Evolutionary conservation across 1,139 yeast genomes (phyloP), one percentile per base, ranked within the genome.

Genomic region (Sugiyamaella neomexicana): DNA sequence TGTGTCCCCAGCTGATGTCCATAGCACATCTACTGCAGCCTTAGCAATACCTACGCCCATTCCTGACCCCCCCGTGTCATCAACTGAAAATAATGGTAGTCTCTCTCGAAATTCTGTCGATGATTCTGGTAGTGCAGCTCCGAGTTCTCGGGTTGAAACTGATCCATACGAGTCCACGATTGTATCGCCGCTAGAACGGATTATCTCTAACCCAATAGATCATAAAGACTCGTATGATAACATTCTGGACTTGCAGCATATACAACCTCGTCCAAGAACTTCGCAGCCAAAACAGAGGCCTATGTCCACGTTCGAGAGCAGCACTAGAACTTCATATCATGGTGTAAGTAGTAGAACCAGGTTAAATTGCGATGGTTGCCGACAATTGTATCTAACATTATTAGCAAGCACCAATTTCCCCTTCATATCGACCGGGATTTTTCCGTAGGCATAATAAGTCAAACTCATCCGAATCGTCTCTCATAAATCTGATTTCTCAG

Each of bases 381-480:
- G 36, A 13, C n/a, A 27, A 17, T 31, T n/a, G 16, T n/a, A 23
- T 12, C 27, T 40, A 17, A 38, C 41, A n/a, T 10, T 34, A 45
- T 73, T 62, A 20, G 25, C 46, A 40, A 20, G 65, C 73, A 1
- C 75, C 81, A 2, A 66, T 75, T 7, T 72, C 82, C 1, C 78
- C 80, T 3, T 70, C 78, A 0, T 65, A 75, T 15, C 50, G 64
- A 1, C 68, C 77, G 1, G 77, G 79, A 36, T 76, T 85, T 55
- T 83, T 84, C 68, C 74, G 86, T 58, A 79, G 81, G 57, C 86
- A 81, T 61, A 75, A 80, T 46, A 76, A 83, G 57, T 75, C 84
- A 12, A 78, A 77, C 50, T 80, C 87, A 0, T 80, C 81, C 0
- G 87, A 81, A 50, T 76, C 82, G 5, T 50, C 57, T 13, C 50